These are phyloP conservation scores for Austroboletus festivus DNA, from an alignment of 768 basidiomycete genomes.

Conservation along the genomic window DNA sequence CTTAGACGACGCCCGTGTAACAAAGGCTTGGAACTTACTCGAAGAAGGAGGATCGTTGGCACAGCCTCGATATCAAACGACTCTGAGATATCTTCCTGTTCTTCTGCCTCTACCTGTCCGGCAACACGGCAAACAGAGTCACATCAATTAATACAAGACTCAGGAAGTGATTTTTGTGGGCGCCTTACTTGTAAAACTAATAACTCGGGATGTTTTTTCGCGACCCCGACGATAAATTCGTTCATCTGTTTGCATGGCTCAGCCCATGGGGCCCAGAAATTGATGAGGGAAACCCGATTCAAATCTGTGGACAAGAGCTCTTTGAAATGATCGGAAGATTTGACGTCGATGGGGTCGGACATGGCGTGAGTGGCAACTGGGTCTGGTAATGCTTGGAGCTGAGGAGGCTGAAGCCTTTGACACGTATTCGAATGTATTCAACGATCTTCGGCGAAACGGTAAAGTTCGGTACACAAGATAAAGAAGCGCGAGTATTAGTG, in stretches of 20 bases:
- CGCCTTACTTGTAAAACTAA: constrained; percentile 72
- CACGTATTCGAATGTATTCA: too few species aligned
- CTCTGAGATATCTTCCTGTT: constrained; percentile 79
- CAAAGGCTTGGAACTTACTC: constrained; percentile 45
- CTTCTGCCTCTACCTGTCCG: constrained; percentile 77
- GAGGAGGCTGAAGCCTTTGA: too few species aligned
- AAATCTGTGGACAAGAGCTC: constrained; percentile 73
- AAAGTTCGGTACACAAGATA: too few species aligned
- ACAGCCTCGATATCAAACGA: constrained; percentile 91
- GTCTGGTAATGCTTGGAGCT: too few species aligned
- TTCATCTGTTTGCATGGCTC: constrained; percentile 91
- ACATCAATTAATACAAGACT: neutral
- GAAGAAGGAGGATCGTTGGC: constrained; percentile 77
- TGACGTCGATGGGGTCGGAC: constrained; percentile 42
- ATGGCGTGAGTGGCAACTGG: constrained; percentile 14
- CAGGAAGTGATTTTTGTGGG: neutral
- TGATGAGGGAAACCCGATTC: constrained; percentile 76
- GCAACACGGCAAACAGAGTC: neutral
- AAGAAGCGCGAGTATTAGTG: too few species aligned
- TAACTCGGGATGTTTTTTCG: constrained; percentile 63
- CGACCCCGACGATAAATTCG: constrained; percentile 66
- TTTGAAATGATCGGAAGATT: constrained; percentile 72
- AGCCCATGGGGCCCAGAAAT: constrained; percentile 95
- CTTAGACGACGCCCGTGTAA: too few species aligned
- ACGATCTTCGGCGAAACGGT: too few species aligned